Base-by-base conservation (phyloP, 345 rosid species). In the Sonneratia caseolaris region DNA sequence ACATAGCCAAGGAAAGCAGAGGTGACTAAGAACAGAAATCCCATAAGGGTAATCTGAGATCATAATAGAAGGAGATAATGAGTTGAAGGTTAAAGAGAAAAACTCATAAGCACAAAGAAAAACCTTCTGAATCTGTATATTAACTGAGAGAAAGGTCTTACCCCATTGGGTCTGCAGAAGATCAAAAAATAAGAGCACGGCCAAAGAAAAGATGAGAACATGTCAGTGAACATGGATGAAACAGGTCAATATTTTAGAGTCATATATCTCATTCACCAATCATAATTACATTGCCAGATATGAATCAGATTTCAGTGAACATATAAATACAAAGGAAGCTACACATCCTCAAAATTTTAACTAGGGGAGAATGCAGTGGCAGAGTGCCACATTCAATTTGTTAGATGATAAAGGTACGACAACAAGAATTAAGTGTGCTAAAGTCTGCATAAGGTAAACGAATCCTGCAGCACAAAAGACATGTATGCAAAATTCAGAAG, bases 1-100 rank as follows among this genome's bases (percentile, higher is more conserved):
- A 96, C 99, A 79, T 86, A 96, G 68, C 96, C 97, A 76, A 96
- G 88, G 73, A 96, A 51, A 0, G 98, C 96, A 45, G 99, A 96
- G 36, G 73, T 86, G 67, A 92, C 72, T 68, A 96, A 84, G 89
- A 96, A 92, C 84, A 96, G 78, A 72, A 96, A 96, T 68, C 99
- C 99, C 10, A 71, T 92, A 62, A 96, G 98, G 24, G 99, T 95
- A 48, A 95, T 92, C 99, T 92, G 76, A 55, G 75, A 72, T 79
- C 57, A 76, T 66, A n/a, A 43, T 12, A 53, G 22, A 22, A 38
- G 15, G 36, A 76, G 75, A 57, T 68, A 12, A 37, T 56, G 71
- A 69, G 72, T 76, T 7, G 78, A 37, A n/a, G 56, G 24, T 9
- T 19, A 35, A 42, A 68, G 70, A 70, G 19, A 70, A 47, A 2